phyloP scores from a whole-genome alignment of 2,329 filamentous ascomycete species.

The Fusarium caatingaense region DNA sequence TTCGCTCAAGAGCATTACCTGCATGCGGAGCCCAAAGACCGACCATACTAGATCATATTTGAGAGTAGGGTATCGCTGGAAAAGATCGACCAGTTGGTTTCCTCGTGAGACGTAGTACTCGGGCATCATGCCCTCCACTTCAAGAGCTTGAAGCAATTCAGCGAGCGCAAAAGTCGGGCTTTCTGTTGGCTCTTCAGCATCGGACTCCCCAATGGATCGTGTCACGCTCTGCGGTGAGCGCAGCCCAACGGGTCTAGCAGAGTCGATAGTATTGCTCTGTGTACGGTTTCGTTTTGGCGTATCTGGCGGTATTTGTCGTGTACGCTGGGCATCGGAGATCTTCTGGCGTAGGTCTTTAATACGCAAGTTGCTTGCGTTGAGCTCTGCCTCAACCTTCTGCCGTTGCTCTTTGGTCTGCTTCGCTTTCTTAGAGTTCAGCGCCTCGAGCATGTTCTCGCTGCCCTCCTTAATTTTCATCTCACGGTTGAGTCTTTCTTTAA shows the following conservation, averaged over 20 bases:
- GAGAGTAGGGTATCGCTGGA: constrained; percentile 89
- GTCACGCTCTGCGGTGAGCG: constrained; percentile 69
- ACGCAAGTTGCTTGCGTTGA: constrained; percentile 85
- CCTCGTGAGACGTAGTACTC: constrained; percentile 96
- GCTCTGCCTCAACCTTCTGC: constrained; percentile 82
- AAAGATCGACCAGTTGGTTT: constrained; percentile 94
- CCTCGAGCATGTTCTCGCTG: constrained; percentile 97
- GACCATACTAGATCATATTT: constrained; percentile 98
- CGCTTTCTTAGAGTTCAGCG: constrained; percentile 91
- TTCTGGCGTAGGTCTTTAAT: constrained; percentile 70
- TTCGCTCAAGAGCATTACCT: constrained; percentile 95
- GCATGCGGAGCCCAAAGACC: constrained; percentile 91
- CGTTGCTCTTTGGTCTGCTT: constrained; percentile 94
- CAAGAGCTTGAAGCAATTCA: constrained; percentile 89
- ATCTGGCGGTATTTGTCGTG: constrained; percentile 58
- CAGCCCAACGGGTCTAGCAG: constrained; percentile 59
- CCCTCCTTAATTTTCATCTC: constrained; percentile 98
- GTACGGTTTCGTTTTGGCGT: constrained; percentile 66
- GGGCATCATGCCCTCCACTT: constrained; percentile 85
- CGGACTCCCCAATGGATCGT: constrained; percentile 67
- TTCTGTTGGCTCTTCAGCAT: constrained; percentile 77
- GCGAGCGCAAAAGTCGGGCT: constrained; percentile 92
- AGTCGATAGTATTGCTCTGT: constrained; percentile 58
- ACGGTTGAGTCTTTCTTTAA: constrained; percentile 89
- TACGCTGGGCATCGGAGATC: constrained; percentile 69